These are phyloP conservation scores for Volvox reticuliferus DNA, from an alignment of 139 green algal species.

Conservation along the genomic window DNA sequence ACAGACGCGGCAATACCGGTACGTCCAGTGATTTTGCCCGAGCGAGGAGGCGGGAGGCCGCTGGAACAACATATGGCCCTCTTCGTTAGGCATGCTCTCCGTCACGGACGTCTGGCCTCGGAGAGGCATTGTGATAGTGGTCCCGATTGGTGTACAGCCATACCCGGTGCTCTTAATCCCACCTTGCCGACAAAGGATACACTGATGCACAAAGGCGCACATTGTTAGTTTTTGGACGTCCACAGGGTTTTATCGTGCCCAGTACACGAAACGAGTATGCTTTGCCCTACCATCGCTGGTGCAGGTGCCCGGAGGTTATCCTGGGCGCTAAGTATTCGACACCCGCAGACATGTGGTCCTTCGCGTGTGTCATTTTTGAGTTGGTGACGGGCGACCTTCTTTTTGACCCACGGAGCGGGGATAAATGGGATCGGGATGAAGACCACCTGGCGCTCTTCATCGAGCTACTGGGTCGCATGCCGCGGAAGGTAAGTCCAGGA, in stretches of 20 bases:
- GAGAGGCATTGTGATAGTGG: too few species aligned
- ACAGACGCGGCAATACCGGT: slow-evolving; percentile 98
- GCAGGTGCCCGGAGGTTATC: slow-evolving; percentile 71
- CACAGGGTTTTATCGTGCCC: too few species aligned
- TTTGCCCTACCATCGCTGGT: neutral
- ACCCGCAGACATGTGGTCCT: slow-evolving; percentile 95
- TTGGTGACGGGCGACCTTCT: slow-evolving; percentile 97
- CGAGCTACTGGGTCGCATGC: slow-evolving; percentile 93
- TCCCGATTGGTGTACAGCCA: too few species aligned
- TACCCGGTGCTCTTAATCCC: too few species aligned
- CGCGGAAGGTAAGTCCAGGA: slow-evolving; percentile 64
- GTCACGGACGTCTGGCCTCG: too few species aligned
- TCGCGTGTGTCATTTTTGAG: slow-evolving; percentile 98
- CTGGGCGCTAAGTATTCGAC: slow-evolving; percentile 88
- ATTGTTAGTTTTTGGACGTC: too few species aligned
- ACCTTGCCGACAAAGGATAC: too few species aligned
- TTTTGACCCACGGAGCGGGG: slow-evolving; percentile 90
- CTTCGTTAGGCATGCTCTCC: too few species aligned
- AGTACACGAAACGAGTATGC: too few species aligned
- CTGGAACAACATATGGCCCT: too few species aligned
- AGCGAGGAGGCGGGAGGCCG: too few species aligned
- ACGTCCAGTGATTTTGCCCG: slow-evolving; percentile 23
- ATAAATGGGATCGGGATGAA: slow-evolving; percentile 91
- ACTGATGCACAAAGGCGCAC: too few species aligned
- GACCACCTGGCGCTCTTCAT: slow-evolving; percentile 99